Percentiles rank a stretch among this genome's conserved stretches.
phyloP scores from a whole-genome alignment of 768 basidiomycete genomes.

The Lentinula sp. region DNA sequence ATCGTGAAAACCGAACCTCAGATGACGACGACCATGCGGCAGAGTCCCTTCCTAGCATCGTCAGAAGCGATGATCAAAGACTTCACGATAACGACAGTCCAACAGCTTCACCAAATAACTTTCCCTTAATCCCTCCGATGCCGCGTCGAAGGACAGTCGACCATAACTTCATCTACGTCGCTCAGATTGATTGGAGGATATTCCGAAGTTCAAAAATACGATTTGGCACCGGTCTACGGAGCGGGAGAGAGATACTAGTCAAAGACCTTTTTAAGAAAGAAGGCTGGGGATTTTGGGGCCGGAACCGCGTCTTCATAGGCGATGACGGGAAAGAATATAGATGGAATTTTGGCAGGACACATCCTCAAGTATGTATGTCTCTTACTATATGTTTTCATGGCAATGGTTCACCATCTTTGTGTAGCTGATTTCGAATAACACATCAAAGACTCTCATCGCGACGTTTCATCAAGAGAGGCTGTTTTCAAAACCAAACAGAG shows the following conservation, averaged over 20 bases:
- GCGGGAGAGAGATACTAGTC: constrained; percentile 17
- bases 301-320: constrained; percentile 16
- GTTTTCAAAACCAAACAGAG: constrained; percentile 5
- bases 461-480: constrained; percentile 13
- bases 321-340: constrained; percentile 19
- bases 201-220: constrained; percentile 23
- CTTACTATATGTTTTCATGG: not conserved
- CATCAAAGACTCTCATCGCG: constrained; percentile 13
- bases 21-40: too few species aligned
- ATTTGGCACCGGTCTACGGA: constrained; percentile 16
- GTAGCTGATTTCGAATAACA: constrained; percentile 11
- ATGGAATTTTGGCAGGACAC: constrained; percentile 12
- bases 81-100: too few species aligned
- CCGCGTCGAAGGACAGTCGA: not conserved
- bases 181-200: constrained; percentile 25
- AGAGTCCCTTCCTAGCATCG: too few species aligned
- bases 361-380: constrained; percentile 8
- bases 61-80: too few species aligned
- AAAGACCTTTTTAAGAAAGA: constrained; percentile 19
- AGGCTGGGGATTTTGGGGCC: constrained; percentile 16
- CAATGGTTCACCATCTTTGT: constrained; percentile 7
- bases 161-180: constrained; percentile 12
- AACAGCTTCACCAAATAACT: not conserved
- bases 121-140: not conserved
- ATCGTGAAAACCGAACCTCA: too few species aligned